Conservation (phyloP, 352 stramenopile species). For the Phytophthora fragariae region DNA sequence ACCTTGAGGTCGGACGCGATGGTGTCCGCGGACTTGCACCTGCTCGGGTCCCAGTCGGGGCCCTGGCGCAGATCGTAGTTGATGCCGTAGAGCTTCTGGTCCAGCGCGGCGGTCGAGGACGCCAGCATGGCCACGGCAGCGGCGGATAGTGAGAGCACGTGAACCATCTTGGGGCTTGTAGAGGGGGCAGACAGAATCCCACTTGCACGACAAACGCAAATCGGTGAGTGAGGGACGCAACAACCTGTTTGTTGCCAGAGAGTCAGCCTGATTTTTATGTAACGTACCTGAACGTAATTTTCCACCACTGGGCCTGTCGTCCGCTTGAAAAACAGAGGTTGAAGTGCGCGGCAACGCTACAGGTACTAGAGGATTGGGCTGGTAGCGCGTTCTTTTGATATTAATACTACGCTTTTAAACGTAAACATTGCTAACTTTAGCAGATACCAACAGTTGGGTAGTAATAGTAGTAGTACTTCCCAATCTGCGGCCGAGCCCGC, state of each 20-base stretch:
- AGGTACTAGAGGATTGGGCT: too few species aligned
- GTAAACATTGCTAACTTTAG: too few species aligned
- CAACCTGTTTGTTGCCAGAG: slow-evolving; percentile 2
- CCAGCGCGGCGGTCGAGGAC: slow-evolving; percentile 53
- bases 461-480: too few species aligned
- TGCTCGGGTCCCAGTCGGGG: slow-evolving; percentile 78
- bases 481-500: too few species aligned
- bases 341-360: too few species aligned
- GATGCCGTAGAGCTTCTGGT: slow-evolving; percentile 80
- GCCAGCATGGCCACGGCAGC: slow-evolving; percentile 44
- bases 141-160: slow-evolving; percentile 37
- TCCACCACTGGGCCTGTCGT: slow-evolving; percentile 21
- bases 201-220: slow-evolving; percentile 10
- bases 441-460: too few species aligned
- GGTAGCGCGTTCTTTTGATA: too few species aligned
- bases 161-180: slow-evolving; percentile 28
- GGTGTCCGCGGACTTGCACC: slow-evolving; percentile 74
- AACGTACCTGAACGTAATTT: slow-evolving; percentile 2
- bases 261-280: slow-evolving; percentile 18
- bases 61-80: slow-evolving; percentile 88
- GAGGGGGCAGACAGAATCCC: background rate
- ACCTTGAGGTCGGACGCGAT: slow-evolving; percentile 79
- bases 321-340: background rate
- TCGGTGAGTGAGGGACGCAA: slow-evolving; percentile 31
- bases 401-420: too few species aligned